Conservation (phyloP, 1,139 yeast species). For the Suhomyces choctaworum region DNA sequence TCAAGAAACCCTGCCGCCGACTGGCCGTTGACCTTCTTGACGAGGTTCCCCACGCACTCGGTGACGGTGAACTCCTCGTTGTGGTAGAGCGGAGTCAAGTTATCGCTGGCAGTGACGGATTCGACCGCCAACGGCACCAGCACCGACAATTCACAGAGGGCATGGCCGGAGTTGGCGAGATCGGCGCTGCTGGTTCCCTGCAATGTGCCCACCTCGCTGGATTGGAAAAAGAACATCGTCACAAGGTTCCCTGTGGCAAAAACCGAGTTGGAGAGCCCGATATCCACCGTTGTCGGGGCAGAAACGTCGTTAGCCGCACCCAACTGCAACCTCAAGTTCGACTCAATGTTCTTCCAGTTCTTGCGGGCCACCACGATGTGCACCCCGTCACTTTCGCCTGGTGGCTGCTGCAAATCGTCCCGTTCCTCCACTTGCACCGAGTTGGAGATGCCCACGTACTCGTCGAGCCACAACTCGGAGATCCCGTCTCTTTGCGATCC, state of each 20-base stretch:
- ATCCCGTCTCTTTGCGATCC: constrained; percentile 43
- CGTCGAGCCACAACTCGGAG: constrained; percentile 50
- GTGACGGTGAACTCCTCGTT: constrained; percentile 35
- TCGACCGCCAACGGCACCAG: constrained; percentile 21
- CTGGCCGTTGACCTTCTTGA: constrained; percentile 47
- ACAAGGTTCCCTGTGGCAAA: constrained; percentile 39
- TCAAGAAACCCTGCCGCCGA: constrained; percentile 57
- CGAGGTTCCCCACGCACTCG: constrained; percentile 49
- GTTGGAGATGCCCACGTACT: constrained; percentile 24
- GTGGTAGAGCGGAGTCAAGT: constrained; percentile 37
- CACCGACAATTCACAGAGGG: constrained; percentile 31
- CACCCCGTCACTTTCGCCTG: constrained; percentile 36
- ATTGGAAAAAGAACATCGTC: constrained; percentile 41
- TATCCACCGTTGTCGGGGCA: constrained; percentile 17
- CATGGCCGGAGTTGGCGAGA: constrained; percentile 33
- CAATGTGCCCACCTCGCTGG: constrained; percentile 13
- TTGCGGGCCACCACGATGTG: constrained; percentile 34
- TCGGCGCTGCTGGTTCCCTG: not conserved
- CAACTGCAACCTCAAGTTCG: constrained; percentile 23
- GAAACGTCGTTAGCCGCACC: constrained; percentile 1
- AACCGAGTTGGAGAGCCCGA: constrained; percentile 42
- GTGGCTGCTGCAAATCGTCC: constrained; percentile 25
- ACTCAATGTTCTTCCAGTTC: constrained; percentile 40
- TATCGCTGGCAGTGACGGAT: constrained; percentile 21
- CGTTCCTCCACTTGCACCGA: constrained; percentile 25